These are phyloP conservation scores for Amylostereum chailletii DNA, from an alignment of 1,284 basidiomycete species.

Conservation along the genomic window DNA sequence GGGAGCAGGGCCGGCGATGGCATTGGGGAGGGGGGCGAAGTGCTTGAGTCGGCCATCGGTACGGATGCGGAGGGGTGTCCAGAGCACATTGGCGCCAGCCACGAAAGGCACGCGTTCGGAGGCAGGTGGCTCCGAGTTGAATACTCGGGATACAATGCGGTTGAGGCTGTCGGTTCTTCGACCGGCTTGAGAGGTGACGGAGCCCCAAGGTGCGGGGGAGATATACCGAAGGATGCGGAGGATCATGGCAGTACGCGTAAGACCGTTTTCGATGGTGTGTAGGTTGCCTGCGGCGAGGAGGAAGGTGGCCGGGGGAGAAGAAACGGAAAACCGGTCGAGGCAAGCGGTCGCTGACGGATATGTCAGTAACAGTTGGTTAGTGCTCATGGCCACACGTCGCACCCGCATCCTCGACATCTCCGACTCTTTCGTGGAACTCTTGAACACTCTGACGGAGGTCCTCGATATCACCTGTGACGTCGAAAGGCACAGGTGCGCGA, in stretches of 20 bases:
- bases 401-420: constrained; percentile 14
- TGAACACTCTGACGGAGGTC: constrained; percentile 4
- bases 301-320: constrained; percentile 43
- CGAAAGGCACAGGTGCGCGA: constrained; percentile 2
- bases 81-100: constrained; percentile 54
- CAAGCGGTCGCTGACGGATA: constrained; percentile 17
- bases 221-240: constrained; percentile 58
- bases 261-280: constrained; percentile 23
- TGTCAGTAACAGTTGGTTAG: neutral
- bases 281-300: constrained; percentile 32
- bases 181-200: constrained; percentile 45
- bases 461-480: constrained; percentile 5
- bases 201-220: constrained; percentile 70
- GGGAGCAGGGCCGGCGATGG: neutral
- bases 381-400: neutral
- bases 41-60: constrained; percentile 10
- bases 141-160: constrained; percentile 39
- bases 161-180: constrained; percentile 36
- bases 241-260: constrained; percentile 38
- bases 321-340: constrained; percentile 25
- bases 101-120: constrained; percentile 21
- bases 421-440: constrained; percentile 1
- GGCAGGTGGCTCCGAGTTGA: constrained; percentile 16
- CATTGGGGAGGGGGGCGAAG: neutral
- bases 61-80: constrained; percentile 37